Conservation (phyloP, 768 basidiomycete species). For the Suillus sp. region DNA sequence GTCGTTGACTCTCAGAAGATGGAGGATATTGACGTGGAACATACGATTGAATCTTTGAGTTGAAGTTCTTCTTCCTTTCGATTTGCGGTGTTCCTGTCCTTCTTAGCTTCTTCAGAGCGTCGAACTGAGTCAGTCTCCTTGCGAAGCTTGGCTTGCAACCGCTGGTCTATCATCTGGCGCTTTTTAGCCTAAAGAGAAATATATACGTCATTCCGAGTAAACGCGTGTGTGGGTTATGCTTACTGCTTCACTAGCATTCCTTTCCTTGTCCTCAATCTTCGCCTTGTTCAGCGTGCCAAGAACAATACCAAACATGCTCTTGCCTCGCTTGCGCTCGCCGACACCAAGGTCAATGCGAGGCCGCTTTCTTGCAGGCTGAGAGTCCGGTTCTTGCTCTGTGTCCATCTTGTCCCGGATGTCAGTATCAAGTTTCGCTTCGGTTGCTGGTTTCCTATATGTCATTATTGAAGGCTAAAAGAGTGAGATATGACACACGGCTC, state of each 20-base stretch:
- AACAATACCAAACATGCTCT: slow-evolving; percentile 85
- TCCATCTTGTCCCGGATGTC: slow-evolving; percentile 39
- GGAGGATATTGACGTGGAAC: slow-evolving; percentile 30
- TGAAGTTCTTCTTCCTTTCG: slow-evolving; percentile 83
- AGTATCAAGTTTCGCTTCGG: slow-evolving; percentile 20
- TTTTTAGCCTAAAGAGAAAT: slow-evolving; percentile 66
- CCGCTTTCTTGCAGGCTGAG: slow-evolving; percentile 61
- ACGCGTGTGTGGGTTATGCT: slow-evolving; percentile 22
- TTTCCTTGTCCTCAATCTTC: slow-evolving; percentile 83
- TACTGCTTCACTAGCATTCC: slow-evolving; percentile 84
- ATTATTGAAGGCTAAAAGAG: background rate
- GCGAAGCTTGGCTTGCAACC: slow-evolving; percentile 80
- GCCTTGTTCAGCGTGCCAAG: slow-evolving; percentile 86
- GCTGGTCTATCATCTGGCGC: slow-evolving; percentile 78
- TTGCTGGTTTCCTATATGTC: slow-evolving; percentile 16
- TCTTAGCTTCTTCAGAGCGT: slow-evolving; percentile 83
- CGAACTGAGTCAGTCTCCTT: slow-evolving; percentile 87
- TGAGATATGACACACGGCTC: background rate
- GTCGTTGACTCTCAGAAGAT: background rate
- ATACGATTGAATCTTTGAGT: slow-evolving; percentile 77
- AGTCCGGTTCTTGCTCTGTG: slow-evolving; percentile 39
- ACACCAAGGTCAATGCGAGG: slow-evolving; percentile 71
- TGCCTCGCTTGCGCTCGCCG: slow-evolving; percentile 79
- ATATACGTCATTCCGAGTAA: slow-evolving; percentile 15
- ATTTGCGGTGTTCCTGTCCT: slow-evolving; percentile 74